Base-by-base conservation (phyloP, 2,329 filamentous ascomycete species). In the Volutella citrinella region DNA sequence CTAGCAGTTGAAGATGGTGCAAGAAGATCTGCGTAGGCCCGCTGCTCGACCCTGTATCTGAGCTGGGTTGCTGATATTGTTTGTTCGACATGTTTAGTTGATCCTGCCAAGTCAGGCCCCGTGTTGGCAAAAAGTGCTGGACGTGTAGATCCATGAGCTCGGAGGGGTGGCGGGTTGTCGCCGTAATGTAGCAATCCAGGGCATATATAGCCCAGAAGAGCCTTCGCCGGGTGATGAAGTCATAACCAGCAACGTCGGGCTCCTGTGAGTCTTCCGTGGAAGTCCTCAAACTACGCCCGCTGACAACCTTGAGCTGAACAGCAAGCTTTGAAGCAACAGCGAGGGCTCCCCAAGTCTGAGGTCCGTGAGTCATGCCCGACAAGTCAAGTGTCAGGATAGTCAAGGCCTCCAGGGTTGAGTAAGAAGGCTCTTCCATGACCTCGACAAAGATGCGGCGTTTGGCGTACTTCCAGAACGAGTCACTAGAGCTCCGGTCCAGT, bases 161-260 rank as follows among this genome's bases (percentile, higher is more conserved):
- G 7, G 38, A 30, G 14, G 29, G 27, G 15, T 36, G 29, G 10
- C 29, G 25, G 4, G 38, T 40, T 3, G 38, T 40, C 4, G 36
- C 26, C n/a, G 38, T 29, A 20, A 40, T 32, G 26, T 30, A 40
- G 11, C 24, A 33, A 27, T 40, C 38, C 5, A 40, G 20, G 10
- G 33, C 24, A 15, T 40, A 40, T 10, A 40, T 40, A 17, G 21
- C 20, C 38, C 38, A 40, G 24, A 40, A 40, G 11, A 40, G 32
- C 16, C 37, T 27, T 13, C 19, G 23, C 7, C 21, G 22, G 8
- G 26, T 20, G 13, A 15, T 12, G 9, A 18, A 19, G 14, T 22
- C 21, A n/a, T 27, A 14, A 11, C 28, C 17, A 12, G 19, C 15
- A n/a, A 23, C 15, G 5, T 19, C 7, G 18, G 21, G n/a, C n/a